Base-by-base conservation (phyloP, 495 filamentous ascomycete species). In the Saxophila tyrrhenica region DNA sequence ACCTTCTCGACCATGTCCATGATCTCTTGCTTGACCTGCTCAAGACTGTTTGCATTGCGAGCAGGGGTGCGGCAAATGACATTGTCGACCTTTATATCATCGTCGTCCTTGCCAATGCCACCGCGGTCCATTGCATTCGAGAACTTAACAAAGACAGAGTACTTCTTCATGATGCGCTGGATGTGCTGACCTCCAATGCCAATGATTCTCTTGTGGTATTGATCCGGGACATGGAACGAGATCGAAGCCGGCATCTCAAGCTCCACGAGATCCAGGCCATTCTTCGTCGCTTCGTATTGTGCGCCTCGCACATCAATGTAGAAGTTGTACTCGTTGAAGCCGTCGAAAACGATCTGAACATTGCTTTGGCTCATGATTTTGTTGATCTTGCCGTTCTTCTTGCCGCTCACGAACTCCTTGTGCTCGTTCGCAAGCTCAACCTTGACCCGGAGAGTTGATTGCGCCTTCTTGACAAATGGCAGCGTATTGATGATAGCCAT, bases 351-450 rank as follows among this genome's bases (percentile, higher is more conserved):
- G 60, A 99, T 96, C 71, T 99, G 92, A 3, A 99, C 92, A 61
- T 91, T 94, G 72, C 87, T 92, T 68, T 95, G 89, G 15, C 89
- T 89, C 94, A 99, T 97, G 65, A 99, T 99, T 78, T 99, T 99
- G 77, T 99, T 99, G 69, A 99, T 97, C 75, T 99, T 99, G 71
- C 92, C 92, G 62, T 97, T 97, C 76, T 97, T 99, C 73, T 99
- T 99, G 45, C 92, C 92, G 57, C 89, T 94, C 43, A 98, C 92
- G 65, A 98, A 98, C 66, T 98, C 92, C 70, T 98, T 98, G 70
- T 98, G 92, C 72, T 98, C 92, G 65, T 97, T 97, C 54, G 92
- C 94, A 24, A 98, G 83, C 72, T 98, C 92, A 50, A 98, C 94
- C 78, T 95, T 95, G 63, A 97, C 89, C 15, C 89, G 82, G 67